phyloP scores from a whole-genome alignment of 805 yeast genomes.

The Ogataea zsoltii region DNA sequence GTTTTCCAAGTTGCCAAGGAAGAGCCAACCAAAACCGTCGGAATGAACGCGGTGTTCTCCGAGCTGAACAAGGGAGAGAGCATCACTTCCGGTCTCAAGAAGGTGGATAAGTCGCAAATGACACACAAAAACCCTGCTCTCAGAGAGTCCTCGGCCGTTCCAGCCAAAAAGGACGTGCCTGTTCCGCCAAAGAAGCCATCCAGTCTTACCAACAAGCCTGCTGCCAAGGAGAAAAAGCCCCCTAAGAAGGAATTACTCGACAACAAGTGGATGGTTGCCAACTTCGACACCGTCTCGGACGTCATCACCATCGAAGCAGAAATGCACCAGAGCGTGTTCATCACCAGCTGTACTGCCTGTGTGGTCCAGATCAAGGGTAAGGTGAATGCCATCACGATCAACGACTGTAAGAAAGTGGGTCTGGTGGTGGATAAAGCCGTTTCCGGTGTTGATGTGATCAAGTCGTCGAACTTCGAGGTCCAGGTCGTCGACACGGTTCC shows the following conservation, averaged over 20 bases:
- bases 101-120: constrained; percentile 91
- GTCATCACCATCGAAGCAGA: constrained; percentile 73
- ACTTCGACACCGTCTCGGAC: constrained; percentile 64
- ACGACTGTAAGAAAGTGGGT: constrained; percentile 70
- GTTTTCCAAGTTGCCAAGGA: too few relatives aligned
- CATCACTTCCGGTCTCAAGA: constrained; percentile 83
- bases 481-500: constrained; percentile 86
- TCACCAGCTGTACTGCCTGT: constrained; percentile 73
- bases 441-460: constrained; percentile 85
- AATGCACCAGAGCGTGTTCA: constrained; percentile 84
- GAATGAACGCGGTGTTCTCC: constrained; percentile 89
- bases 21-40: constrained; percentile 29
- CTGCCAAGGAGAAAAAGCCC: constrained; percentile 38
- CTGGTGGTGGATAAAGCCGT: constrained; percentile 82
- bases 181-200: constrained; percentile 83
- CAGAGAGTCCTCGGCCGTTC: constrained; percentile 57
- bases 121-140: constrained; percentile 89
- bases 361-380: constrained; percentile 88
- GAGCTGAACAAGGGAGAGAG: constrained; percentile 82
- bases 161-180: constrained; percentile 56
- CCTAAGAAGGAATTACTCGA: constrained; percentile 72
- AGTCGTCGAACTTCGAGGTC: constrained; percentile 75
- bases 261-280: constrained; percentile 86
- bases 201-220: constrained; percentile 42
- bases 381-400: constrained; percentile 82